These are phyloP conservation scores for Emmonsiellopsis sp. DNA, from an alignment of 2,329 filamentous ascomycete species.

Conservation along the genomic window DNA sequence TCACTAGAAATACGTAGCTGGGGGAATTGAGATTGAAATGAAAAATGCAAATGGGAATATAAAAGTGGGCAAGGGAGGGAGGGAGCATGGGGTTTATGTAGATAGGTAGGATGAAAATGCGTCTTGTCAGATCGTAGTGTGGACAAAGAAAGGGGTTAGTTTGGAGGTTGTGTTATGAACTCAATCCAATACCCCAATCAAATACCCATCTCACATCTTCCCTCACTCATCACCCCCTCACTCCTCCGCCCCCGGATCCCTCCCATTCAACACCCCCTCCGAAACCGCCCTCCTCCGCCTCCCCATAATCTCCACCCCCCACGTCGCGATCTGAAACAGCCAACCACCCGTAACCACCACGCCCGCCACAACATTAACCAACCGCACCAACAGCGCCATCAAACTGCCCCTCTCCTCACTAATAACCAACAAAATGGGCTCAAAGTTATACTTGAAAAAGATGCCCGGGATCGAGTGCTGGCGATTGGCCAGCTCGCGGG, in stretches of 20 bases:
- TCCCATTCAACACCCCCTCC: conserved; percentile 43
- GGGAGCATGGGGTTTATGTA: too few species aligned
- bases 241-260: conserved; percentile 18
- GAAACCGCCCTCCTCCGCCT: conserved; percentile 29
- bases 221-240: background rate
- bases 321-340: conserved; percentile 78
- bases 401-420: conserved; percentile 71
- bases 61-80: too few species aligned
- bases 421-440: conserved; percentile 82
- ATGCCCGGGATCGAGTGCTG: conserved; percentile 64
- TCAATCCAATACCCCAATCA: background rate
- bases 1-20: too few species aligned
- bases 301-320: conserved; percentile 48
- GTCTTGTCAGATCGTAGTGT: too few species aligned
- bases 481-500: conserved; percentile 57
- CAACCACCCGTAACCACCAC: conserved; percentile 91
- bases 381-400: conserved; percentile 64
- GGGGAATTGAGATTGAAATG: too few species aligned
- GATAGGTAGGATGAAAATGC: too few species aligned
- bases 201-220: background rate
- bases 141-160: too few species aligned
- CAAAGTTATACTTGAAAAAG: conserved; percentile 98
- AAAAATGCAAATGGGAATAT: too few species aligned
- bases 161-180: too few species aligned
- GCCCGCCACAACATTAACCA: conserved; percentile 85